These are phyloP conservation scores for Sphagnum contortum DNA, from an alignment of 225 moss, liverwort and hornwort species.

Conservation along the genomic window DNA sequence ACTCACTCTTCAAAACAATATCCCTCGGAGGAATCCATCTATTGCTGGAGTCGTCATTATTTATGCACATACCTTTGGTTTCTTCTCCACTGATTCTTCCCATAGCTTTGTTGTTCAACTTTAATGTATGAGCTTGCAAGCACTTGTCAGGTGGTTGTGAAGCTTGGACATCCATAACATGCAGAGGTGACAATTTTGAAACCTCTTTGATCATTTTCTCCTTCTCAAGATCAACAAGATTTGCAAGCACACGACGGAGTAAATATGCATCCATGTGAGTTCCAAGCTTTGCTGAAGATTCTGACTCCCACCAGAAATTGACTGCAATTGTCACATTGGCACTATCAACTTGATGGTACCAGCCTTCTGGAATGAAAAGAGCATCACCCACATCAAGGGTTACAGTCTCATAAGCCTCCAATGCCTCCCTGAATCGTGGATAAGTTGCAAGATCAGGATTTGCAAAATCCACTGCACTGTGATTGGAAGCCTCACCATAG, in stretches of 20 bases:
- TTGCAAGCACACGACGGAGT: constrained; percentile 42
- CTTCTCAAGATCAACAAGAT: constrained; percentile 44
- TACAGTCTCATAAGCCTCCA: constrained; percentile 24
- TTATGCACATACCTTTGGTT: no score
- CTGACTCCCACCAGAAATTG: constrained; percentile 55
- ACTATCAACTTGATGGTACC: constrained; percentile 77
- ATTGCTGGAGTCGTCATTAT: no score
- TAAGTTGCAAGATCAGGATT: constrained; percentile 48
- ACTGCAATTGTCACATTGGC: constrained; percentile 46
- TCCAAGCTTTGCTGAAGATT: constrained; percentile 24
- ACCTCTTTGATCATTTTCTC: constrained; percentile 22
- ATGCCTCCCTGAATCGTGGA: constrained; percentile 49
- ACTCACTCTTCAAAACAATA: background rate
- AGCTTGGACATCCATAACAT: background rate
- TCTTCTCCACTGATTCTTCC: no score
- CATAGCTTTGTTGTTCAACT: no score
- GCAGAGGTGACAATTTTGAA: constrained; percentile 4
- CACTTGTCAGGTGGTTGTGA: no score
- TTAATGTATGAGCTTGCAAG: no score
- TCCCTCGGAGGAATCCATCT: no score
- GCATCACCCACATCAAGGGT: constrained; percentile 58
- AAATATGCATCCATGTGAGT: constrained; percentile 57
- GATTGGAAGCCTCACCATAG: constrained; percentile 84
- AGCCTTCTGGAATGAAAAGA: constrained; percentile 87
- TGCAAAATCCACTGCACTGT: constrained; percentile 77